Conservation (phyloP, 2,329 filamentous ascomycete species). For the Fusarium avenaceum region DNA sequence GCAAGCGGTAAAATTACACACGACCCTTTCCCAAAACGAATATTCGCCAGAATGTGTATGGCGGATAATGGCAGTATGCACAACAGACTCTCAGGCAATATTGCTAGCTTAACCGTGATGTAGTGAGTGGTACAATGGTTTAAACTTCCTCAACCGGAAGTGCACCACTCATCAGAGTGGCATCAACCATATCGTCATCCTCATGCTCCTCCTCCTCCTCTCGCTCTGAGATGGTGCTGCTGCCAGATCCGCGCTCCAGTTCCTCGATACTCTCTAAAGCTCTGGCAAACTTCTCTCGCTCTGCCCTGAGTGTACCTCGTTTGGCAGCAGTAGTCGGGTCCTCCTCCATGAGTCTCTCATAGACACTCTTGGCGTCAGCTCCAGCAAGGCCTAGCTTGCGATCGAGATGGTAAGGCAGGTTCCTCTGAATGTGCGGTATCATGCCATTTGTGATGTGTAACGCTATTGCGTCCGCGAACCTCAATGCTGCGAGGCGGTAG, state of each 20-base stretch:
- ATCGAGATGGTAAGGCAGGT: constrained; percentile 60
- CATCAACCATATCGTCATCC: constrained; percentile 24
- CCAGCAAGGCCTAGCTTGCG: constrained; percentile 59
- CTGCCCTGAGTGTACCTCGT: constrained; percentile 58
- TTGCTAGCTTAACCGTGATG: neutral
- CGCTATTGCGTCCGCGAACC: constrained; percentile 71
- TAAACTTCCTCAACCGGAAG: constrained; percentile 43
- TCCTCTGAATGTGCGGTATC: constrained; percentile 59
- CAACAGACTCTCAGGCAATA: neutral
- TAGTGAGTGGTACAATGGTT: neutral
- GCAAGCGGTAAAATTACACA: constrained; percentile 3
- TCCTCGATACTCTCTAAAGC: constrained; percentile 62
- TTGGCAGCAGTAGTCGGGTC: constrained; percentile 59
- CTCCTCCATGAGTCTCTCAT: constrained; percentile 63
- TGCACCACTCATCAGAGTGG: constrained; percentile 43
- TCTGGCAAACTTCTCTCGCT: constrained; percentile 61
- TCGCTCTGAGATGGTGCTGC: constrained; percentile 23
- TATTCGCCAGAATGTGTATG: neutral
- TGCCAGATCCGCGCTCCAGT: constrained; percentile 55
- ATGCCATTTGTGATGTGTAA: constrained; percentile 64
- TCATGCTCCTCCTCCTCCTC: constrained; percentile 31
- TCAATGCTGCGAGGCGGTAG: constrained; percentile 74
- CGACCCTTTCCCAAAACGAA: neutral
- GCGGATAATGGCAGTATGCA: constrained; percentile 1
- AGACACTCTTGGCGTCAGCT: constrained; percentile 50